Base-by-base conservation (phyloP, 2,329 filamentous ascomycete species). In the Aspergillus arachidicola region DNA sequence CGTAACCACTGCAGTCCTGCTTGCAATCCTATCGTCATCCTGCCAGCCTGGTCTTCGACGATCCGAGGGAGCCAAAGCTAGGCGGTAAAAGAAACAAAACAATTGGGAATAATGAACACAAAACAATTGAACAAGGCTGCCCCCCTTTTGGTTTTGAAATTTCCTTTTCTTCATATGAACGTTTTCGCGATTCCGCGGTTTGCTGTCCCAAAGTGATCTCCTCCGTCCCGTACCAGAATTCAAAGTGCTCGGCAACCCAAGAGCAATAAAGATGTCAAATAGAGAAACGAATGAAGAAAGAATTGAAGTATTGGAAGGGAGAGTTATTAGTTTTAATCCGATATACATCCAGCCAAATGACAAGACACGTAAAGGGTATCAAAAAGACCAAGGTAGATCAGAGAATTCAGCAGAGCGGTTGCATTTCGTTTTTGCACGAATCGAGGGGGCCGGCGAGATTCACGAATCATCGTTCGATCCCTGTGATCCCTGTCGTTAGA, bases 341-440 rank as follows among this genome's bases (percentile, higher is more conserved):
- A 67, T 68, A 66, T 69, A 71, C 62, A 71, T 73, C 72, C 73
- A 73, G 72, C 72, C 73, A 75, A 73, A 68, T 38, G 70, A 71
- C 68, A 71, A 71, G 70, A 74, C 66, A 72, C 67, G 70, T 70
- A 72, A 76, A 75, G 75, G 75, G 75, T 77, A 77, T 77, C 75
- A 76, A 75, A 73, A 73, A 73, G 73, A 72, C 70, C 70, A 72
- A 64, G 65, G 66, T 67, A 69, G 68, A 71, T 69, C 68, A 70
- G 68, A 72, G 61, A 67, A 71, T 67, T 68, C 65, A 69, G 71
- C 66, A 66, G 63, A 63, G 58, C 61, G 56, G 53, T 45, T 50
- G 64, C 59, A 58, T 48, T 54, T 62, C 55, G 58, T 62, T 58
- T 54, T 61, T 30, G 59, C 26, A 28, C 21, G n/a, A 38, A 38